Base-by-base conservation (phyloP, 2,329 filamentous ascomycete genomes). In the Fusarium cicatricum region DNA sequence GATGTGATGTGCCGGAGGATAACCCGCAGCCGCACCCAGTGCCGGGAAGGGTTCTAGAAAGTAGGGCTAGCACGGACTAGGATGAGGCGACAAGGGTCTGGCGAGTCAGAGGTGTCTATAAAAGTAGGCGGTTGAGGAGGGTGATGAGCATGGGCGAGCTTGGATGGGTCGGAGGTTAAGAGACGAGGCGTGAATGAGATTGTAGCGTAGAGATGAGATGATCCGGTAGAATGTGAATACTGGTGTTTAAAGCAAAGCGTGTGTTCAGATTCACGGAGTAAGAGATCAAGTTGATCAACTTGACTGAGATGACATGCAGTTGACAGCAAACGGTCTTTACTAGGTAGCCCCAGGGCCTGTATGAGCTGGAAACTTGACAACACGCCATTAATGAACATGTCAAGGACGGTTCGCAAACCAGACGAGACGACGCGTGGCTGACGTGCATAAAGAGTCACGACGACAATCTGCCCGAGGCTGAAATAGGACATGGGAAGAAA, bases 401-500 rank as follows among this genome's bases (percentile, higher is more conserved):
- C 56, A 56, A 60, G 37, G 16, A 40, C 32, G 46, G 46, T 53
- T 31, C 29, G 36, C 15, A 46, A 48, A 40, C 33, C 21, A 14
- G 23, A 37, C 37, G 33, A 28, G 41, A 34, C 51, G 49, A 60
- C 62, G 46, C 39, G 52, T 15, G 37, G 58, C 64, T 68, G 66
- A 69, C 64, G 60, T 69, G 66, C 66, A 68, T 68, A 54, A 58
- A 50, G 41, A 29, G n/a, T 46, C 44, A 54, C 37, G 17, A 32
- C 36, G n/a, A 41, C 44, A 43, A 61, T 36, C 42, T 60, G 52
- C 31, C 32, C 42, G 61, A 61, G 52, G 48, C 52, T 59, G 46
- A 65, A 64, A 59, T 33, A 52, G 54, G 63, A 52, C 47, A 55
- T 57, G 47, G 46, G 46, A 52, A 23, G 29, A 26, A n/a, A 39